Conservation (phyloP, 306 rosid genomes). For the Adenanthera pavonina region DNA sequence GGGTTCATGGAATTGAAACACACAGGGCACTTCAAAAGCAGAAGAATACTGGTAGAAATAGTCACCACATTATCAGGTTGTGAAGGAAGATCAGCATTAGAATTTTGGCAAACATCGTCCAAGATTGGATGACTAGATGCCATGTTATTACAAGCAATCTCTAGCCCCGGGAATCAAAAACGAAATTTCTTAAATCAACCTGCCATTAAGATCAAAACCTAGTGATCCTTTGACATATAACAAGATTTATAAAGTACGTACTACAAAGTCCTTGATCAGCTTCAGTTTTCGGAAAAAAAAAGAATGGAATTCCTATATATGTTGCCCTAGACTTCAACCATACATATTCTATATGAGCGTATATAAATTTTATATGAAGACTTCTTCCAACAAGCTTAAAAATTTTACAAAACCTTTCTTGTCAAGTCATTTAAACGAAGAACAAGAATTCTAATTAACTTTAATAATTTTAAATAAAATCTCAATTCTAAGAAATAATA, state of each 20-base stretch:
- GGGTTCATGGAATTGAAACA: constrained; percentile 93
- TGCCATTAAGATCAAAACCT: constrained; percentile 20
- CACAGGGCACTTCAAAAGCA: constrained; percentile 90
- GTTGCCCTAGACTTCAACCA: too few species aligned
- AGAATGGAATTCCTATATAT: too few species aligned
- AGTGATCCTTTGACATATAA: neutral
- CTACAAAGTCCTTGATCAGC: too few species aligned
- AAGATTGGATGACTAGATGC: constrained; percentile 67
- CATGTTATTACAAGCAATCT: constrained; percentile 48
- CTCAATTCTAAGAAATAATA: too few species aligned
- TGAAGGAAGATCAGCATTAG: constrained; percentile 82
- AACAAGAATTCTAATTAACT: too few species aligned
- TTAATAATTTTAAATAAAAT: too few species aligned
- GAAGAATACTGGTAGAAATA: constrained; percentile 79
- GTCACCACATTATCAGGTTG: constrained; percentile 48
- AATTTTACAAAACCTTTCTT: too few species aligned
- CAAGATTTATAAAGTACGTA: neutral
- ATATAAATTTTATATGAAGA: too few species aligned
- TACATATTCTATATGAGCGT: too few species aligned
- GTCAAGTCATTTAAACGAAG: too few species aligned
- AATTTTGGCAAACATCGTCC: constrained; percentile 67
- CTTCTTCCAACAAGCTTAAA: too few species aligned
- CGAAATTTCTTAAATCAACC: neutral
- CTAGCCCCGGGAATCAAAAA: constrained; percentile 31
- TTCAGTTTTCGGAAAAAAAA: too few species aligned